phyloP scores from a whole-genome alignment of 2,329 filamentous ascomycete species.

The Bertia moriformis region DNA sequence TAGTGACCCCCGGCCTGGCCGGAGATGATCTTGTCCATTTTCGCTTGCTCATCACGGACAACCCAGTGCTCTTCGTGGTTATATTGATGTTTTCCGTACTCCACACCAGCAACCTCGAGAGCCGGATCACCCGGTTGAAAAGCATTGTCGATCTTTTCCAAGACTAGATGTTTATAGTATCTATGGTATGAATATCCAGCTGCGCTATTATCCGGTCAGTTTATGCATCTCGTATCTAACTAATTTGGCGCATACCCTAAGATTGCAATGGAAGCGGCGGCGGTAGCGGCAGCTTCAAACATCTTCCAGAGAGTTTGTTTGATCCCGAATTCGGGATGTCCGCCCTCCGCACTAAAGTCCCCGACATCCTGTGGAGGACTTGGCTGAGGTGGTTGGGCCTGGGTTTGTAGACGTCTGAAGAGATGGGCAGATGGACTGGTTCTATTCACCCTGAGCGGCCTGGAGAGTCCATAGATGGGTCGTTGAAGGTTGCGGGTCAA shows the following conservation, averaged over 20 bases:
- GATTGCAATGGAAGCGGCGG: background rate
- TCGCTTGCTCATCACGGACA: slow-evolving; percentile 42
- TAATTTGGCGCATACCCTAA: background rate
- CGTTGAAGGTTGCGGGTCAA: too few species aligned
- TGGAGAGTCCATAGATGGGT: background rate
- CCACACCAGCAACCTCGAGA: slow-evolving; percentile 38
- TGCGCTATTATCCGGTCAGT: slow-evolving; percentile 3
- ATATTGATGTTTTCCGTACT: slow-evolving; percentile 16
- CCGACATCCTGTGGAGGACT: background rate
- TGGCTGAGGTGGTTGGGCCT: background rate
- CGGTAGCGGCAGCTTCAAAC: background rate
- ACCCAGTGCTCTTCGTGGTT: slow-evolving; percentile 31
- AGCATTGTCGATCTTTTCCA: slow-evolving; percentile 59
- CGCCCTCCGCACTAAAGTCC: background rate
- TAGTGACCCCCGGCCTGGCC: slow-evolving; percentile 44
- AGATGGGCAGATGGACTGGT: background rate
- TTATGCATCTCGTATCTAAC: background rate
- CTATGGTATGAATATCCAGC: slow-evolving; percentile 17
- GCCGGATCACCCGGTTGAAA: slow-evolving; percentile 56
- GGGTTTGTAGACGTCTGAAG: background rate
- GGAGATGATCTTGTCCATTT: slow-evolving; percentile 45
- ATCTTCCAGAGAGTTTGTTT: background rate
- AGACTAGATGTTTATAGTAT: slow-evolving; percentile 52
- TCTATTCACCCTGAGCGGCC: background rate
- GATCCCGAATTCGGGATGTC: background rate